Base-by-base conservation (phyloP, 108 stramenopile species). In the Pseudonitzschia delicatissima region DNA sequence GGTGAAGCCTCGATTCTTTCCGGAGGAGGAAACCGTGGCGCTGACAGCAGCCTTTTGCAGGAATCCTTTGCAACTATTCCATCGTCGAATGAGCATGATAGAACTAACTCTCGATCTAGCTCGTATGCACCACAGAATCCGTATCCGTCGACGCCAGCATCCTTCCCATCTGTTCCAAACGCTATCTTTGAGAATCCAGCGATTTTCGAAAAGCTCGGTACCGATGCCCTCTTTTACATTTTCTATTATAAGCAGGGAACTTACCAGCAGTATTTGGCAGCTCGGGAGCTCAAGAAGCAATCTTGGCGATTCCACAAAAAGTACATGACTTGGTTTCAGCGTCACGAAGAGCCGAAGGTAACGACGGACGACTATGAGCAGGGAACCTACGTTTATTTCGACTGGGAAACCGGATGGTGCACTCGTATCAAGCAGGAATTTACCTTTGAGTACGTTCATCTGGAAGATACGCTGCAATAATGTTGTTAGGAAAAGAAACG, bases 251-350 rank as follows among this genome's bases (percentile, higher is more conserved):
- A 94, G 52, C 99, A 98, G 68, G 97, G 96, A 20, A 98, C 97
- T 7, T 96, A 97, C 76, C 96, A 96, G 66, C 99, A 99, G 71
- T 98, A 97, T 71, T 78, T 99, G 51, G 99, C 99, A 1, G 99
- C 99, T 2, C 79, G 91, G 2, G 96, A 98, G 70, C 82, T 99
- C 73, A 98, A 98, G 82, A 94, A 96, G 72, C 96, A 98, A 68
- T 91, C 88, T 36, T 99, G 99, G 99, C 83, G 99, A 60, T 99
- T 92, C 78, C 99, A 99, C 80, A 98, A 98, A 69, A 98, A 98
- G 92, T 99, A 99, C 80, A 89, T 92, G 91, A 99, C 99, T 25
- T 99, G 99, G 99, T 99, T 99, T 77, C 97, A 98, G 75, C 89
- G 97, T 23, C 96, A 97, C 65, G 91, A 95, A 59, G 96, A 97